These are phyloP conservation scores for Phytophthora crassamura DNA, from an alignment of 352 stramenopile species.

Conservation along the genomic window DNA sequence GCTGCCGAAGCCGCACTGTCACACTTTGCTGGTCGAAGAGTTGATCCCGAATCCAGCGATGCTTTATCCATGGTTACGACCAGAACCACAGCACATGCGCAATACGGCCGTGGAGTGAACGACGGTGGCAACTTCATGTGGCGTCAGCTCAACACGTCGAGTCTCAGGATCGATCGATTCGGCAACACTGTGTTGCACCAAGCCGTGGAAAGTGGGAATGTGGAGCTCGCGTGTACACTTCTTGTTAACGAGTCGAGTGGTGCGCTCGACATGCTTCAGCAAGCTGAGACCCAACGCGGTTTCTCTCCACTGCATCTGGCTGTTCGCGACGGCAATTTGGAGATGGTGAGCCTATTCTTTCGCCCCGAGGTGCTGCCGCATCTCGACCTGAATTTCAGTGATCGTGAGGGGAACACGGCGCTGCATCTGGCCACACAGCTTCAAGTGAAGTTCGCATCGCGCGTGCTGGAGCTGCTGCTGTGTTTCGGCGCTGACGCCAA, in stretches of 20 bases:
- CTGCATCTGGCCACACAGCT: conserved; percentile 73
- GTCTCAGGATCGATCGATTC: conserved; percentile 52
- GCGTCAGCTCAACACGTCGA: conserved; percentile 32
- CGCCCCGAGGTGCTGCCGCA: conserved; percentile 73
- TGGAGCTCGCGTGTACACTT: conserved; percentile 59
- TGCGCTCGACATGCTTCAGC: conserved; percentile 56
- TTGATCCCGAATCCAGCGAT: conserved; percentile 24
- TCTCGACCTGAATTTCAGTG: conserved; percentile 66
- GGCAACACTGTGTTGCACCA: conserved; percentile 67
- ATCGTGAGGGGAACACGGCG: conserved; percentile 77
- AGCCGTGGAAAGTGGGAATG: conserved; percentile 47
- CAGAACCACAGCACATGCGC: conserved; percentile 14
- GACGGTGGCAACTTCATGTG: conserved; percentile 19
- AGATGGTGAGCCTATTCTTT: conserved; percentile 81
- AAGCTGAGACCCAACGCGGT: conserved; percentile 60
- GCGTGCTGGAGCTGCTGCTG: conserved; percentile 72
- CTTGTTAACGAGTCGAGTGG: conserved; percentile 49
- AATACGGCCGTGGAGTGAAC: conserved; percentile 12
- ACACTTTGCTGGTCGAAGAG: conserved; percentile 29
- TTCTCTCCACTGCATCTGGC: conserved; percentile 73
- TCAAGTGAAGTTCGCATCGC: conserved; percentile 63
- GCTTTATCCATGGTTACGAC: conserved; percentile 24
- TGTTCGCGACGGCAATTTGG: conserved; percentile 58
- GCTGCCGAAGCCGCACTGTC: conserved; percentile 64
- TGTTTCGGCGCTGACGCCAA: conserved; percentile 74